Evolutionary conservation across 2,329 filamentous ascomycete genomes (phyloP).

Genomic region (Phyllosticta citrichinensis): DNA sequence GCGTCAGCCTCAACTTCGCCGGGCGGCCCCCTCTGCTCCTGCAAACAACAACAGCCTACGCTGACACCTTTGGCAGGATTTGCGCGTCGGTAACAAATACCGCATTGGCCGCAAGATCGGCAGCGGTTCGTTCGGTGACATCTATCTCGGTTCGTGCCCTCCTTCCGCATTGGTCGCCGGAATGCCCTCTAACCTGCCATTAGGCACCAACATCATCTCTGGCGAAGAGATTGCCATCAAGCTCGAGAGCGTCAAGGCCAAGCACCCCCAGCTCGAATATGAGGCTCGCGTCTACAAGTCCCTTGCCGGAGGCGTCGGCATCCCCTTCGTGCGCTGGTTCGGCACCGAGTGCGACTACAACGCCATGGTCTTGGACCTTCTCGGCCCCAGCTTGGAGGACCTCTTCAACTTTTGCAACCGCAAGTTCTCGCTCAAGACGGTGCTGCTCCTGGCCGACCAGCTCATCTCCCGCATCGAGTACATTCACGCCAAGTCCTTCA

Average conservation of each 20-base stretch:
- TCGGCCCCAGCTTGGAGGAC: constrained; percentile 91
- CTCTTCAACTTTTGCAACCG: constrained; percentile 99
- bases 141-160: constrained; percentile 63
- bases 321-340: constrained; percentile 98
- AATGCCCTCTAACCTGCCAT: constrained; percentile 2
- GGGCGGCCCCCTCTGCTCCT: constrained; percentile 12
- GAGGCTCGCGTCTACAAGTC: constrained; percentile 87
- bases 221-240: constrained; percentile 99
- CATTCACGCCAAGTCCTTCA: constrained; percentile 99
- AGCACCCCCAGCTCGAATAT: constrained; percentile 98
- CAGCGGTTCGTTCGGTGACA: constrained; percentile 94
- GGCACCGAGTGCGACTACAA: constrained; percentile 99
- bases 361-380: constrained; percentile 96
- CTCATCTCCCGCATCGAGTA: constrained; percentile 99
- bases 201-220: constrained; percentile 98
- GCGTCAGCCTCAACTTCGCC: constrained; percentile 9
- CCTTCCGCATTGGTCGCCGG: not conserved
- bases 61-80: constrained; percentile 54
- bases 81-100: constrained; percentile 99
- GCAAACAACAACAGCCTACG: constrained; percentile 3
- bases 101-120: constrained; percentile 99
- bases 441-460: constrained; percentile 91
- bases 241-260: constrained; percentile 98
- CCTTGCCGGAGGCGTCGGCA: constrained; percentile 91
- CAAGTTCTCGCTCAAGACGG: constrained; percentile 98